Base-by-base conservation (phyloP, 177 flowering plant genomes). In the Vitis hybrid region DNA sequence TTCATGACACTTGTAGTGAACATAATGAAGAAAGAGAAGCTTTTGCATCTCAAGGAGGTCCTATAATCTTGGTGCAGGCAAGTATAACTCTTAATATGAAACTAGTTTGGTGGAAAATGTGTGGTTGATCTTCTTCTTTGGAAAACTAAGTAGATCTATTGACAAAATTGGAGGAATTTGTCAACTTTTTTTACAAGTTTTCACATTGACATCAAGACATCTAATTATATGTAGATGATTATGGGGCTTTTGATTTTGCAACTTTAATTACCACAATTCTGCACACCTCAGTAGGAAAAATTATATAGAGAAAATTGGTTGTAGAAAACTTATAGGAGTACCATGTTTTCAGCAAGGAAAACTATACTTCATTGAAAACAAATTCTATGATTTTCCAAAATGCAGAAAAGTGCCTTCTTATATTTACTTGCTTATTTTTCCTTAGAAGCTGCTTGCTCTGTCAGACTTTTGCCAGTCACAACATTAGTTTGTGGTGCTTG, bases 31-130 rank as follows among this genome's bases (percentile, higher is more conserved):
- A 69, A 76, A 19, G 21, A 19, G 21, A 19, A 19, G 63, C 91
- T 73, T 95, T 91, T 75, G 97, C 95, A 51, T 84, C 97, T 19
- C 98, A 91, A 78, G 98, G 99, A 70, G 99, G 99, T 66, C 98
- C 97, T 21, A 96, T 96, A 67, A 93, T 96, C 72, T 81, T 96
- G 81, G 75, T 97, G 16, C 99, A 93, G 97, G 99, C 81, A 86
- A 78, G 87, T 80, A n/a, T 46, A 60, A 54, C 54, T 59, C 40
- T 32, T 35, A 4, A 6, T 65, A 3, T 60, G 49, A 18, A 18
- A 49, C 21, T 3, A 72, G 32, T 21, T 50, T 35, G n/a, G n/a
- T 32, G 19, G 32, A 11, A 19, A 16, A 16, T 9, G 14, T 15
- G 52, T 62, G 12, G 32, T 15, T 52, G 7, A 4, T 46, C 49